phyloP scores from a whole-genome alignment of 208 protist species.

The Lotmaria passim region DNA sequence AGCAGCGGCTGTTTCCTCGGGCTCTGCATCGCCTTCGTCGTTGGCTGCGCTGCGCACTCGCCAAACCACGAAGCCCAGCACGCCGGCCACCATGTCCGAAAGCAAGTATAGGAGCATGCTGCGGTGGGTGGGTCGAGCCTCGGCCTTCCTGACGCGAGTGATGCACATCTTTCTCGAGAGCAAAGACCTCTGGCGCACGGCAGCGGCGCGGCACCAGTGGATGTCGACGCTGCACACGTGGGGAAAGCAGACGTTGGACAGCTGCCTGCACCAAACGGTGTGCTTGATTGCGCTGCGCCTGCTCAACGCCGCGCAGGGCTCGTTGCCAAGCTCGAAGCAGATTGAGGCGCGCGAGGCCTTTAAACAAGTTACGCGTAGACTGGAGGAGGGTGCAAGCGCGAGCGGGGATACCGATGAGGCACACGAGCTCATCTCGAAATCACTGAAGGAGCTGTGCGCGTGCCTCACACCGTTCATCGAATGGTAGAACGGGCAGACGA shows the following conservation, averaged over 20 bases:
- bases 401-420: conserved; percentile 3
- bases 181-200: conserved; percentile 13
- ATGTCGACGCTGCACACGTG: conserved; percentile 27
- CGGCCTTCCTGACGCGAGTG: conserved; percentile 11
- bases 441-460: neutral
- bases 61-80: neutral
- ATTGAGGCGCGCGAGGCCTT: conserved; percentile 26
- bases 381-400: neutral
- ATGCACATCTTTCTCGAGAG: conserved; percentile 1
- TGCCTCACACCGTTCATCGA: conserved; percentile 18
- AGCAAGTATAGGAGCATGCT: conserved; percentile 26
- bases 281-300: conserved; percentile 53
- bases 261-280: conserved; percentile 42
- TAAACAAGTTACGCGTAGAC: conserved; percentile 1
- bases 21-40: neutral
- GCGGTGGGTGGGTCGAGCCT: conserved; percentile 27
- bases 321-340: conserved; percentile 20
- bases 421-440: neutral
- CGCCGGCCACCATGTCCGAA: conserved; percentile 13
- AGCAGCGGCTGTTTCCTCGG: neutral
- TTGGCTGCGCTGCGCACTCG: neutral
- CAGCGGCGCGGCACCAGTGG: conserved; percentile 33
- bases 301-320: conserved; percentile 25
- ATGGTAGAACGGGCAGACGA: conserved; percentile 22
- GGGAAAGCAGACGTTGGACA: conserved; percentile 25